Evolutionary conservation across 2,329 filamentous ascomycete species (phyloP), one percentile per base, ranked within the genome.

Genomic region (Claviceps sp.): DNA sequence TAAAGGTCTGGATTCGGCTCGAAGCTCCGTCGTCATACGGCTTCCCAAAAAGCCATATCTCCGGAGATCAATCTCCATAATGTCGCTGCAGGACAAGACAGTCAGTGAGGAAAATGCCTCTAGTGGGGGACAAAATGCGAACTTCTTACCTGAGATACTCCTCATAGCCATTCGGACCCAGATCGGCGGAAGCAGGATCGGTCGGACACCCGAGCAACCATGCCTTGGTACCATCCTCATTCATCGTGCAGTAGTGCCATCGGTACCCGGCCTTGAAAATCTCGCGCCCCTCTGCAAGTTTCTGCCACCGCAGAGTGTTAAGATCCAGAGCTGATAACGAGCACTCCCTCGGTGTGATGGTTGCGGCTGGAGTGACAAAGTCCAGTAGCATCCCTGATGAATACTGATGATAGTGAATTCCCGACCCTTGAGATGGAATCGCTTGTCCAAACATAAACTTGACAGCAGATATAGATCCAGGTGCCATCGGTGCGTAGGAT

Each of bases 221-320:
- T 7, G 89, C 93, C 64, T 95, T 95, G 6, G 93, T 96, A 5
- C 91, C 91, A 60, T 95, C 88, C 54, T 93, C 84, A 63, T 96
- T 94, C 69, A 96, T 86, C 3, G 89, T 95, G 66, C 93, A 97
- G 64, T 98, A 98, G 66, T 97, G 91, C 93, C 93, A 98, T 54
- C 91, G 82, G 66, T 93, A 97, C n/a, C 86, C 88, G 0, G 82
- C 74, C 59, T 86, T 86, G 69, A 96, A 98, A 37, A 98, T 84
- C 63, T 98, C 93, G 48, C 88, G 85, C 3, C 93, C 93, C 61
- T 96, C 91, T 1, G 91, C 93, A 17, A 98, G 75, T 64, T 90
- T 94, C 66, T 95, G 89, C 93, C 93, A 98, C 47, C 90, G 83
- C 48, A 97, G 71, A 0, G 86, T 85, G 53, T 86, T 85, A 11